Base-by-base conservation (phyloP, 2,329 filamentous ascomycete species). In the Emmonsiellopsis sp. region DNA sequence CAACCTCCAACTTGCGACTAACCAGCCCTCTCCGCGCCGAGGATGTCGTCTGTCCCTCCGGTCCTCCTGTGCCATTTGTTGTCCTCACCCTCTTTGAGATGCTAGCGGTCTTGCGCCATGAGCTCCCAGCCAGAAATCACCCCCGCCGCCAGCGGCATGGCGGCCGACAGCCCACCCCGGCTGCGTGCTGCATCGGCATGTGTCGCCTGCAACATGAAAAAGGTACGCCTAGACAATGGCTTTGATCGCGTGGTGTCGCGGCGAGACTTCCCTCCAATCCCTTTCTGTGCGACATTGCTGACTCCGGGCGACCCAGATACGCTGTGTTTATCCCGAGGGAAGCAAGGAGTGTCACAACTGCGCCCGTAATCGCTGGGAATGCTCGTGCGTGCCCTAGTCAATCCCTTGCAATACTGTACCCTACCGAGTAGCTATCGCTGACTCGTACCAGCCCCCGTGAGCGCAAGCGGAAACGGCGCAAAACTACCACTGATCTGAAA, bases 201-300 rank as follows among this genome's bases (percentile, higher is more conserved):
- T 54, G 57, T 64, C 13, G 62, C 61, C 13, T 66, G 64, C 42
- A 67, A 67, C 54, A 64, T 62, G 53, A 67, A 65, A 48, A 67
- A 66, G 59, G 57, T 57, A 38, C 16, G 37, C 8, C 13, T 8
- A 20, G 11, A 26, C 38, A 20, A 45, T 15, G 35, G 48, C 15
- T 13, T 42, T 51, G 38, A 16, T 46, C 35, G 20, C 48, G 16
- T 15, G n/a, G 4, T 38, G 35, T 10, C 15, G 7, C 46, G 5
- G 20, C 20, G 3, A 26, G 20, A 26, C 20, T 5, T 26, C 20
- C 3, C 20, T 26, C 20, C 20, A 26, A 26, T 26, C 20, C 20
- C 20, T 26, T 26, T 26, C 20, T 26, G 20, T 26, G 20, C 20
- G 20, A 26, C 20, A 26, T 26, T 26, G 30, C 13, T 31, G 15